These are phyloP conservation scores for Boletus fagicola DNA, from an alignment of 768 basidiomycete species.

Conservation along the genomic window DNA sequence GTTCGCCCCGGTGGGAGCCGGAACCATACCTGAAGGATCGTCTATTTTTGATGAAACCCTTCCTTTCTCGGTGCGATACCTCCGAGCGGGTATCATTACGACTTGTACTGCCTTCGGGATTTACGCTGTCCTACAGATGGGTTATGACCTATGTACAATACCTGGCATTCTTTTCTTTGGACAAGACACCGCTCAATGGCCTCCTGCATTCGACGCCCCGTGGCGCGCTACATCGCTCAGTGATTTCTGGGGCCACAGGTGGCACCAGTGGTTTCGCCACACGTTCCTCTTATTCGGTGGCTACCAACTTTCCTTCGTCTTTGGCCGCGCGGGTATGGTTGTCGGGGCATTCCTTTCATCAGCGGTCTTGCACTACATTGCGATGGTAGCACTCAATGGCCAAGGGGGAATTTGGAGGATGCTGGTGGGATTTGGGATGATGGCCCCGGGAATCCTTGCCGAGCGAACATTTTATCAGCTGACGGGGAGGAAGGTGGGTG, in stretches of 20 bases:
- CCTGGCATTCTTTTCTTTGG: slow-evolving; percentile 29
- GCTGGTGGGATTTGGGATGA: slow-evolving; percentile 52
- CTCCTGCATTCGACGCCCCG: slow-evolving; percentile 33
- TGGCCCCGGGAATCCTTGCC: slow-evolving; percentile 48
- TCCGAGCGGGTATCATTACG: slow-evolving; percentile 44
- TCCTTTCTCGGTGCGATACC: slow-evolving; percentile 24
- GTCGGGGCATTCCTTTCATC: slow-evolving; percentile 59
- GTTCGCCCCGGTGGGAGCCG: slow-evolving; percentile 35
- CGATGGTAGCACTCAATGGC: slow-evolving; percentile 48
- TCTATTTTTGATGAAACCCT: slow-evolving; percentile 36
- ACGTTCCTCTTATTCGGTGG: slow-evolving; percentile 33
- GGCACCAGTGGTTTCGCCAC: slow-evolving; percentile 39
- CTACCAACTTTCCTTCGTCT: slow-evolving; percentile 31
- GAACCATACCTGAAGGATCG: slow-evolving; percentile 21
- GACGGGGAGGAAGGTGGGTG: slow-evolving; percentile 31
- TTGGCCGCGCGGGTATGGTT: slow-evolving; percentile 49
- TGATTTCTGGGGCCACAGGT: slow-evolving; percentile 39
- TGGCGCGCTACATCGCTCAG: slow-evolving; percentile 37
- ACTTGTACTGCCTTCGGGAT: slow-evolving; percentile 43
- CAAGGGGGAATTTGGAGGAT: slow-evolving; percentile 43
- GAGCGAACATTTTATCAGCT: slow-evolving; percentile 35
- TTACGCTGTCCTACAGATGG: slow-evolving; percentile 43
- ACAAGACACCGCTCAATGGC: slow-evolving; percentile 33
- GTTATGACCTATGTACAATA: slow-evolving; percentile 25
- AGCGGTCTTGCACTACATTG: slow-evolving; percentile 52